Evolutionary conservation across 495 filamentous ascomycete species (phyloP).

Genomic region (Chaetomium fimeti): DNA sequence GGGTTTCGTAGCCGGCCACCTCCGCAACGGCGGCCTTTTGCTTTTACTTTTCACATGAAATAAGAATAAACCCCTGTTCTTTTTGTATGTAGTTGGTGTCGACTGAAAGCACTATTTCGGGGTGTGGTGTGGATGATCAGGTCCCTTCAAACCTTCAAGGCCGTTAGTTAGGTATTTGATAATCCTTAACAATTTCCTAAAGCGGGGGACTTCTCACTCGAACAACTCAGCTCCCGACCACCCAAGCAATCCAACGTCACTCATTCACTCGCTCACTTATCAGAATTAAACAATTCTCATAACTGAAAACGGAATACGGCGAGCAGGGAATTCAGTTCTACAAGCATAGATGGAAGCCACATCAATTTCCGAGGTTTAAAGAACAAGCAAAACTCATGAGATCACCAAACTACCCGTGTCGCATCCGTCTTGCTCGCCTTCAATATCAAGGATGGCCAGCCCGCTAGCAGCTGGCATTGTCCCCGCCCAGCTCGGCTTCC

Average conservation of each 20-base stretch:
- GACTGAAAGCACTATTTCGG: too few species aligned
- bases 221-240: not conserved
- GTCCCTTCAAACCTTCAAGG: too few species aligned
- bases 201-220: not conserved
- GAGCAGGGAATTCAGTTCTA: not conserved
- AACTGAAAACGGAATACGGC: too few species aligned
- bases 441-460: not conserved
- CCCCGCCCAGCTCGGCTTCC: constrained; percentile 82
- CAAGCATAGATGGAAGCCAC: not conserved
- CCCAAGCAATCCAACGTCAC: not conserved
- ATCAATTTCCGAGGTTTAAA: not conserved
- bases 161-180: too few species aligned
- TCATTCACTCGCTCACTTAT: not conserved
- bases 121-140: too few species aligned
- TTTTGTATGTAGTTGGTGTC: too few species aligned
- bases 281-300: too few species aligned
- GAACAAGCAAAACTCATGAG: not conserved
- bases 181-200: constrained; percentile 4
- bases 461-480: constrained; percentile 38
- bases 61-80: too few species aligned
- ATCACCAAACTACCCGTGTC: not conserved
- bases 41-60: too few species aligned
- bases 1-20: too few species aligned
- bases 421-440: not conserved
- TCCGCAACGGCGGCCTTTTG: too few species aligned